Conservation (phyloP, 768 basidiomycete genomes). For the Royoungia palumana region DNA sequence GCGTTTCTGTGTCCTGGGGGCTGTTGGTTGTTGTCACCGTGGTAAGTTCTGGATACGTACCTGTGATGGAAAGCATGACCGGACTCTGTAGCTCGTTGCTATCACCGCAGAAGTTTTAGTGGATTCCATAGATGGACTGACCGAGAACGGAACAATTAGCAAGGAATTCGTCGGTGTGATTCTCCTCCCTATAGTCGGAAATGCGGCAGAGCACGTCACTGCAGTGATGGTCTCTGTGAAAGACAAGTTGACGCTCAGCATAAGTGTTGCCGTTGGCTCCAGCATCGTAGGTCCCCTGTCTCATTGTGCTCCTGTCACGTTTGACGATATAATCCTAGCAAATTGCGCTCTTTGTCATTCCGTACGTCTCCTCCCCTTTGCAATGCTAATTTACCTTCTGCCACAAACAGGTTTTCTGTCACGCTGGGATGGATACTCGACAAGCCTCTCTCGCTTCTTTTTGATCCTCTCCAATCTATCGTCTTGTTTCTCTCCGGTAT, state of each 20-base stretch:
- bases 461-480: slow-evolving; percentile 81
- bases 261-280: slow-evolving; percentile 85
- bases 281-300: slow-evolving; percentile 55
- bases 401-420: slow-evolving; percentile 55
- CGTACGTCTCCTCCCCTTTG: slow-evolving; percentile 35
- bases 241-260: slow-evolving; percentile 82
- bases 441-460: slow-evolving; percentile 76
- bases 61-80: not conserved
- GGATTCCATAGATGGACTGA: slow-evolving; percentile 76
- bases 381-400: slow-evolving; percentile 6
- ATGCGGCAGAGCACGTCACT: slow-evolving; percentile 89
- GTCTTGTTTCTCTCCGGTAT: slow-evolving; percentile 19
- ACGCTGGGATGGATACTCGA: slow-evolving; percentile 77
- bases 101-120: slow-evolving; percentile 69
- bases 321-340: slow-evolving; percentile 43
- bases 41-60: slow-evolving; percentile 37
- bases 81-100: slow-evolving; percentile 44
- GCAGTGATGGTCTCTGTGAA: slow-evolving; percentile 91
- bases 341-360: slow-evolving; percentile 68
- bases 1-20: slow-evolving; percentile 48
- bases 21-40: slow-evolving; percentile 61
- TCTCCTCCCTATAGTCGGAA: slow-evolving; percentile 93
- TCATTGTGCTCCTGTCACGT: not conserved
- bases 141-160: slow-evolving; percentile 50
- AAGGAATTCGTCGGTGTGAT: slow-evolving; percentile 85